Evolutionary conservation across 768 basidiomycete genomes (phyloP), one percentile per base, ranked within the genome.

Genomic region (Lentinula lateritia): DNA sequence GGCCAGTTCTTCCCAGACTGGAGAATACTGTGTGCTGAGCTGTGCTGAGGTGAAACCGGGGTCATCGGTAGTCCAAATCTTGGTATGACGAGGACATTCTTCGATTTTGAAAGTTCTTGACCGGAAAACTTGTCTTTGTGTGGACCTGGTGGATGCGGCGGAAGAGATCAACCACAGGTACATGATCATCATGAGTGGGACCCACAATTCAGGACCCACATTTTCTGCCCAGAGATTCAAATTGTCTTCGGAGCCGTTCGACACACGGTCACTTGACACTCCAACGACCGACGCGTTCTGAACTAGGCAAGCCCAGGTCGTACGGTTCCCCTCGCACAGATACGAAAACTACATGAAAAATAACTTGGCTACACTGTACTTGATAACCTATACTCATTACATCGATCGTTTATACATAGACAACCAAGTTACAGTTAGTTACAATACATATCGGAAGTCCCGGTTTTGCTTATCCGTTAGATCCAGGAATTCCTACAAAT

Each of bases 371-470:
- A 41, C 12, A 28, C 28, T 28, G 28, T 28, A 28, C 3, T 28
- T 28, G 46, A 48, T 48, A 48, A 48, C 28, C 28, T 28, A 28
- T 28, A 28, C 28, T 28, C 28, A 28, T 28, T 28, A 28, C 28
- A 28, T 28, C 28, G 28, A 28, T 28, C 28, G 3, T 28, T 28
- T 4, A 28, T 28, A 3, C 28, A 28, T 28, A 28, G 28, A 3
- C 28, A 28, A 28, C 28, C 43, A 45, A 45, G 35, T 5, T n/a
- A 52, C 12, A 28, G 28, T 23, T 3, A 23, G 5, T 50, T 71
- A 89, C 61, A 89, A 72, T 32, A 89, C 86, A 66, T 90, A 90
- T 74, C 89, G 77, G 72, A 87, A 90, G 58, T 89, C 86, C 9
- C 83, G 78, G 65, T 90, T 90, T 69, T 90, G 85, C 35, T 72